Conservation (phyloP, 345 rosid species). For the Moricandia moricandioides region DNA sequence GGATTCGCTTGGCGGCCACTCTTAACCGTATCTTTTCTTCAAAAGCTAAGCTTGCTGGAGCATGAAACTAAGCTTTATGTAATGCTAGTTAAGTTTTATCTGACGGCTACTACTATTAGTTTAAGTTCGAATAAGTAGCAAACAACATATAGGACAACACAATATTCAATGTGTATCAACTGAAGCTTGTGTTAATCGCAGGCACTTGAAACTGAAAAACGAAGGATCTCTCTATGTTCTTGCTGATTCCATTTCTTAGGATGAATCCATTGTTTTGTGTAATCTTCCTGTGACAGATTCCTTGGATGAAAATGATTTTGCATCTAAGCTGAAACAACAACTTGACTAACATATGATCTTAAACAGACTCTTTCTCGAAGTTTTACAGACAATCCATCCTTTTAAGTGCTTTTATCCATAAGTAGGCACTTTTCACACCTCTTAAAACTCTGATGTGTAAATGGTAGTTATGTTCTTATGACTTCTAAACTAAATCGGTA, state of each 20-base stretch:
- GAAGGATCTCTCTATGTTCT: not conserved
- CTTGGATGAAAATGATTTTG: not conserved
- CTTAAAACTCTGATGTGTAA: not conserved
- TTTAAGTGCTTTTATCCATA: not conserved
- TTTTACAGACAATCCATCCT: not conserved
- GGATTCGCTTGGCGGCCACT: conserved; percentile 75
- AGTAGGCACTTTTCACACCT: not conserved
- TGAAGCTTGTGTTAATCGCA: not conserved
- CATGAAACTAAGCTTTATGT: conserved; percentile 34
- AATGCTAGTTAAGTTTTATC: not conserved
- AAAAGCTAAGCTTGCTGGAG: conserved; percentile 37
- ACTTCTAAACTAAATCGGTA: too few relatives aligned
- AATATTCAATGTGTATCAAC: not conserved
- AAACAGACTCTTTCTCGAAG: not conserved
- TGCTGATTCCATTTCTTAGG: not conserved
- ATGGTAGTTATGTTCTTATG: not conserved
- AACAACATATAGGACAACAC: not conserved
- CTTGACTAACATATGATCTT: not conserved
- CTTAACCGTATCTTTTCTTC: conserved; percentile 75
- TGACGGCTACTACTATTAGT: not conserved
- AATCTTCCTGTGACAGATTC: not conserved
- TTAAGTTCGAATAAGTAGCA: conserved; percentile 4
- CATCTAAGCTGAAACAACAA: not conserved
- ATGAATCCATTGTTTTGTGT: not conserved
- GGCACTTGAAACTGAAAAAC: not conserved